Percentiles rank a stretch among this genome's conserved stretches.
Evolutionary conservation across 106 monocot species (phyloP).

Genomic region (Acorus gramineus): DNA sequence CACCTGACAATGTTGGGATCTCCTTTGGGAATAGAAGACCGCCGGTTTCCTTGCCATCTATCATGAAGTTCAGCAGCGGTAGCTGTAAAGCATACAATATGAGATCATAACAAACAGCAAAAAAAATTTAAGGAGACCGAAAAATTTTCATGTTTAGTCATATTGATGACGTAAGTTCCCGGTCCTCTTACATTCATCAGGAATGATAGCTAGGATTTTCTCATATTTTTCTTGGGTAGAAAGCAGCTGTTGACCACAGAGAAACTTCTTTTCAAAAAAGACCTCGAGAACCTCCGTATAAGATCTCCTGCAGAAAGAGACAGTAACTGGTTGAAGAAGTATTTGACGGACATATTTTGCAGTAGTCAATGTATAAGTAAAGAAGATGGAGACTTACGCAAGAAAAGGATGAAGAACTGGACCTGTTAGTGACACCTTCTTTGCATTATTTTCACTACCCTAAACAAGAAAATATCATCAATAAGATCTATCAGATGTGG

Average conservation of each 20-base stretch:
- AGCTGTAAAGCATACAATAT: conserved; percentile 29
- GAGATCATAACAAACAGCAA: not conserved
- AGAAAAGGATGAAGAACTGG: conserved; percentile 83
- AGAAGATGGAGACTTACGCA: conserved; percentile 40
- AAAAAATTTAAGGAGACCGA: not conserved
- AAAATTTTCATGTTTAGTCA: not conserved
- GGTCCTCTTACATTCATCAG: conserved; percentile 65
- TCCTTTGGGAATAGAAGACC: conserved; percentile 48
- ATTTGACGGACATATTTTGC: not conserved
- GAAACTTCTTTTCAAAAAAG: conserved; percentile 67
- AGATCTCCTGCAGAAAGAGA: conserved; percentile 49
- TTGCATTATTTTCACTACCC: conserved; percentile 76
- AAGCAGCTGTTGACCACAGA: conserved; percentile 53
- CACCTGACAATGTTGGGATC: conserved; percentile 59
- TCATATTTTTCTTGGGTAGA: conserved; percentile 56
- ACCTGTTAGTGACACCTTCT: conserved; percentile 78
- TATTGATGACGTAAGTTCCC: too few species aligned
- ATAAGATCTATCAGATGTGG: not conserved
- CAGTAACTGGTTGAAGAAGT: not conserved
- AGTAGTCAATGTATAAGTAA: not conserved
- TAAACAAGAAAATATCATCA: conserved; percentile 9
- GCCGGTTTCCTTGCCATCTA: conserved; percentile 77
- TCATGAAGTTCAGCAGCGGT: conserved; percentile 55
- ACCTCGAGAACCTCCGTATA: conserved; percentile 61
- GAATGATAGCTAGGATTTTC: conserved; percentile 77